Evolutionary conservation across 352 stramenopile species (phyloP).

Genomic region (Phytopythium kandeliae): DNA sequence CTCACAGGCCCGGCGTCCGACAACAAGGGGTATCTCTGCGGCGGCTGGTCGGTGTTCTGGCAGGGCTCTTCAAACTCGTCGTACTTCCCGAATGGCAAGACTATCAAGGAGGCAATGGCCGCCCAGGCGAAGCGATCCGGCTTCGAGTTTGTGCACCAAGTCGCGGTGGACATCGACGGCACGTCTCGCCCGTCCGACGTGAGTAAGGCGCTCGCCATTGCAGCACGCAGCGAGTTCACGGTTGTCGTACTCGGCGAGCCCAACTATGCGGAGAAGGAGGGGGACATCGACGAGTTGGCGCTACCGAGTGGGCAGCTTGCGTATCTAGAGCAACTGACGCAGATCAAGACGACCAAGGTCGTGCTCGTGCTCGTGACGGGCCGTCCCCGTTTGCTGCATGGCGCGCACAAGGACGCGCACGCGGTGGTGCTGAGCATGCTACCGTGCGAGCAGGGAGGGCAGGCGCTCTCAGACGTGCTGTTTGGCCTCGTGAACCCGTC

Average conservation of each 20-base stretch:
- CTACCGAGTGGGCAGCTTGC: constrained; percentile 58
- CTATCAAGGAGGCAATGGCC: constrained; percentile 43
- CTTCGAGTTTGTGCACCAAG: constrained; percentile 21
- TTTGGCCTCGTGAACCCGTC: constrained; percentile 80
- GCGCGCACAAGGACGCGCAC: constrained; percentile 30
- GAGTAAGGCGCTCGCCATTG: constrained; percentile 31
- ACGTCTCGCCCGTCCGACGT: constrained; percentile 28
- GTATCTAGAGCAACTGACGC: constrained; percentile 31
- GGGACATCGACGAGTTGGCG: constrained; percentile 71
- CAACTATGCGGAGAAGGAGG: constrained; percentile 80
- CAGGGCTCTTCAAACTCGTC: constrained; percentile 51
- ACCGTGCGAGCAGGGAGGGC: constrained; percentile 66
- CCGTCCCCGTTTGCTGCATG: constrained; percentile 61
- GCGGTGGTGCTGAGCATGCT: constrained; percentile 77
- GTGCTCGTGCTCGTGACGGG: constrained; percentile 78
- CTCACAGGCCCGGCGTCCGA: constrained; percentile 54
- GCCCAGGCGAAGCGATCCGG: constrained; percentile 1
- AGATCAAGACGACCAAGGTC: constrained; percentile 43
- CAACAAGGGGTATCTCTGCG: constrained; percentile 68
- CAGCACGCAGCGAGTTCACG: constrained; percentile 57
- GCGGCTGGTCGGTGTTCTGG: constrained; percentile 71
- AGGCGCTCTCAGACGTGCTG: constrained; percentile 80
- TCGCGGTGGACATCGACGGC: constrained; percentile 48
- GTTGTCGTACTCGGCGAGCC: constrained; percentile 67
- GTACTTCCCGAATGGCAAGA: constrained; percentile 35